These are phyloP conservation scores for Chlamydomonas schloesseri DNA, from an alignment of 139 green algal genomes.

Conservation along the genomic window DNA sequence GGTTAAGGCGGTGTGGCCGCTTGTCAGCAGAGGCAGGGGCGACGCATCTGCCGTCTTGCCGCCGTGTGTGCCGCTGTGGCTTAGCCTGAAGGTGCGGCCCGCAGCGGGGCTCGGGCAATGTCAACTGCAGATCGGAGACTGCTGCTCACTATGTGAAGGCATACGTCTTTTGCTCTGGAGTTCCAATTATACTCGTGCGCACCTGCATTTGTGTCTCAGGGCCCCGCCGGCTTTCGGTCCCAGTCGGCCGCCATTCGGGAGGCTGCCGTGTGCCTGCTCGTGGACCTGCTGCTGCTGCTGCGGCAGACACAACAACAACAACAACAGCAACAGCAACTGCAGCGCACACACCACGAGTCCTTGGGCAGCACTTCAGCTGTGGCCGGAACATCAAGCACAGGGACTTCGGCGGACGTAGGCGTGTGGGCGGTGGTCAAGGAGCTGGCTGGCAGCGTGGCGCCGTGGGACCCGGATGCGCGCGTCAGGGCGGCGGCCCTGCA, in stretches of 20 bases:
- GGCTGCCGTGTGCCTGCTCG: background rate
- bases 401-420: background rate
- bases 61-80: conserved; percentile 9
- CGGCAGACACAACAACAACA: no score
- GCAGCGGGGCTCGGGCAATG: no score
- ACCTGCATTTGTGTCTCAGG: background rate
- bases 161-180: no score
- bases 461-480: background rate
- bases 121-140: no score
- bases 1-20: background rate
- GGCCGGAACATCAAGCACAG: no score
- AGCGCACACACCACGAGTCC: no score
- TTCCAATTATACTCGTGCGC: no score
- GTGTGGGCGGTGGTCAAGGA: conserved; percentile 16
- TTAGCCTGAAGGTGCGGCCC: background rate
- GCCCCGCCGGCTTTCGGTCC: background rate
- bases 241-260: background rate
- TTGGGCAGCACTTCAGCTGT: no score
- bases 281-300: background rate
- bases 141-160: no score
- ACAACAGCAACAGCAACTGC: no score
- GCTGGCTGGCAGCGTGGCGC: background rate
- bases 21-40: background rate
- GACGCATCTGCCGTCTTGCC: background rate
- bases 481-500: conserved; percentile 11